Percentiles rank a stretch among this genome's conserved stretches.
phyloP scores from a whole-genome alignment of 345 rosid species.

The Atalantia buxifolia region DNA sequence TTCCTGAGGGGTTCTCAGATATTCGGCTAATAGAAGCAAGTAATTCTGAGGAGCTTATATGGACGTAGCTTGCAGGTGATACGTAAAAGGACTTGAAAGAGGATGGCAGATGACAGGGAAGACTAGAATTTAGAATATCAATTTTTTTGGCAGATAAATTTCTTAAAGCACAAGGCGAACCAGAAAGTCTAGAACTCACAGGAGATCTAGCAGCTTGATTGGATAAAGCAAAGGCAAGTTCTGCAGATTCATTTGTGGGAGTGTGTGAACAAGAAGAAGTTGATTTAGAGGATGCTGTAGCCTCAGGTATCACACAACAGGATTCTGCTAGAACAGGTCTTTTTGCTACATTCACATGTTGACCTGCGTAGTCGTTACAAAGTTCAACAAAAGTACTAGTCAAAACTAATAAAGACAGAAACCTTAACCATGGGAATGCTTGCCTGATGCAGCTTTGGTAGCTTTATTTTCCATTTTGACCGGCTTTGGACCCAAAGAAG shows the following conservation, averaged over 20 bases:
- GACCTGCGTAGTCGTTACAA: constrained; percentile 26
- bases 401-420: not conserved
- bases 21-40: constrained; percentile 10
- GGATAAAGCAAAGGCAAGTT: not conserved
- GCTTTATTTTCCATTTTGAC: constrained; percentile 19
- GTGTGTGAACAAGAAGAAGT: constrained; percentile 19
- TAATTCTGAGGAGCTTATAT: constrained; percentile 24
- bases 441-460: constrained; percentile 29
- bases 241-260: not conserved
- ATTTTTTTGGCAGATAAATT: constrained; percentile 7
- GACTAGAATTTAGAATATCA: constrained; percentile 13
- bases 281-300: constrained; percentile 16
- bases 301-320: not conserved
- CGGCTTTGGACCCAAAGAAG: constrained; percentile 22
- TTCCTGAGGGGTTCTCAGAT: not conserved
- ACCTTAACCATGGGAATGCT: not conserved
- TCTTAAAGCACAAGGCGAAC: constrained; percentile 24
- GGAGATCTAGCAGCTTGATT: constrained; percentile 20
- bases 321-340: constrained; percentile 24
- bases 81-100: constrained; percentile 18
- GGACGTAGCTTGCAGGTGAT: constrained; percentile 23
- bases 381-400: not conserved
- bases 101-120: constrained; percentile 8
- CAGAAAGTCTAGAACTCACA: constrained; percentile 1
- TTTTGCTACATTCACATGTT: constrained; percentile 15